Conservation (phyloP, 2,329 filamentous ascomycete species). For the Xylariaceae sp. region DNA sequence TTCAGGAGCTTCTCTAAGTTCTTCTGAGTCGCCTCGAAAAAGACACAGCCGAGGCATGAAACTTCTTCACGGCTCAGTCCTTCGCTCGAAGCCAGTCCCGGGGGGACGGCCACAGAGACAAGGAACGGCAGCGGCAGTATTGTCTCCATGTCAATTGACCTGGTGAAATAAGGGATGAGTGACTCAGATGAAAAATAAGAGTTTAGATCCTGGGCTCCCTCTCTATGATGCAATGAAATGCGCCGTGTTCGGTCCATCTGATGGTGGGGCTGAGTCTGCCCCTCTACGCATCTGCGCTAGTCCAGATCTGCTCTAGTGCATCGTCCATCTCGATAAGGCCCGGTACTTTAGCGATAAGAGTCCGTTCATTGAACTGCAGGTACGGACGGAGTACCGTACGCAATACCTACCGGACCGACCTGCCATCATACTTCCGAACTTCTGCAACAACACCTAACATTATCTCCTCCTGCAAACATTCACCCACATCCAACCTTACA, state of each 20-base stretch:
- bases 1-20: conserved; percentile 40
- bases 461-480: background rate
- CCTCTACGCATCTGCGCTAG: conserved; percentile 15
- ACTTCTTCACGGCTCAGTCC: conserved; percentile 55
- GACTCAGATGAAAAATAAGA: conserved; percentile 5
- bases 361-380: too few species aligned
- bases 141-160: conserved; percentile 50
- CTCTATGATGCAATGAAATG: conserved; percentile 14
- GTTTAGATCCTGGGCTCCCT: background rate
- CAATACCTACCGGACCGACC: too few species aligned
- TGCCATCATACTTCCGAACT: too few species aligned
- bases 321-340: conserved; percentile 6
- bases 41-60: conserved; percentile 53
- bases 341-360: too few species aligned
- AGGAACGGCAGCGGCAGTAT: conserved; percentile 60
- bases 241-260: conserved; percentile 12
- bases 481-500: background rate
- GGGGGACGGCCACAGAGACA: conserved; percentile 50
- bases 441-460: too few species aligned
- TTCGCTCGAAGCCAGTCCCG: conserved; percentile 43
- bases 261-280: conserved; percentile 26
- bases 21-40: conserved; percentile 46
- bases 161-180: background rate
- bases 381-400: too few species aligned
- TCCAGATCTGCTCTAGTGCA: background rate